phyloP scores from a whole-genome alignment of 306 rosid genomes.

The Erythrophleum fordii region DNA sequence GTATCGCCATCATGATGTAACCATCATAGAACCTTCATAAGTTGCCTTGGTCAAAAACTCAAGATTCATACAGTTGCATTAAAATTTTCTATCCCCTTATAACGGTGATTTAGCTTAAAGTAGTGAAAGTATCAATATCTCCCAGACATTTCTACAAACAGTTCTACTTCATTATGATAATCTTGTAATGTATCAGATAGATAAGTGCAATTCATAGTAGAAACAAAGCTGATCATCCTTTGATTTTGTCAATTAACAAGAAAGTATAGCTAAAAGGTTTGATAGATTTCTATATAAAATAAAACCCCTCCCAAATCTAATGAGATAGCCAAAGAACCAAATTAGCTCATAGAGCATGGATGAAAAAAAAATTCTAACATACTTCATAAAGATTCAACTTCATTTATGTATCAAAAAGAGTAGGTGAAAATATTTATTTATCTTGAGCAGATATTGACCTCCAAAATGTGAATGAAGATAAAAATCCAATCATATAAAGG shows the following conservation, averaged over 20 bases:
- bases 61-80: not conserved
- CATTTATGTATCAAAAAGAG: not conserved
- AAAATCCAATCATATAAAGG: not conserved
- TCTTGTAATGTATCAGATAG: not conserved
- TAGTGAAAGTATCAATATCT: not conserved
- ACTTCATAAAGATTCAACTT: not conserved
- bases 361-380: not conserved
- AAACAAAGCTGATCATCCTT: not conserved
- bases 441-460: too few species aligned
- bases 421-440: not conserved
- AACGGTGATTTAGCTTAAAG: not conserved
- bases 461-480: not conserved
- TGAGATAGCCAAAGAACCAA: not conserved
- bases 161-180: not conserved
- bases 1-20: conserved; percentile 24
- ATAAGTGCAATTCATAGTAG: not conserved
- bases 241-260: not conserved
- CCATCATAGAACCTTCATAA: not conserved
- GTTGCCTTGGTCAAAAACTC: not conserved
- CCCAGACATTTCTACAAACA: not conserved
- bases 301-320: not conserved
- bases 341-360: not conserved
- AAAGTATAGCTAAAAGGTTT: not conserved
- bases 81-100: not conserved
- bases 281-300: not conserved